Evolutionary conservation across 495 filamentous ascomycete genomes (phyloP).

Genomic region (Penicillium pulvis): DNA sequence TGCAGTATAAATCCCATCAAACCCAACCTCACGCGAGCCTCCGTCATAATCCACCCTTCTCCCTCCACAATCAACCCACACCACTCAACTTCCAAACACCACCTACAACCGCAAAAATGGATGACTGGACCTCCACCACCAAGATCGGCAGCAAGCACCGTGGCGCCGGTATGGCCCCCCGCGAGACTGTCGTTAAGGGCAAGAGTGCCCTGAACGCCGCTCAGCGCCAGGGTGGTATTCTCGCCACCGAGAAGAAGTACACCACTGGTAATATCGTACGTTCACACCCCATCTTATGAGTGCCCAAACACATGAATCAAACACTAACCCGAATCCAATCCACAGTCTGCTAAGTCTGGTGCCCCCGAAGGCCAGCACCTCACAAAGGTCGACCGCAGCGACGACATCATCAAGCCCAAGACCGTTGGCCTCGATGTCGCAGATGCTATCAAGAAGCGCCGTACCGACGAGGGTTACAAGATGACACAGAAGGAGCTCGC

Average conservation of each 20-base stretch:
- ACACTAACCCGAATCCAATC: slow-evolving; percentile 8
- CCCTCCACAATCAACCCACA: slow-evolving; percentile 10
- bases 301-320: not conserved
- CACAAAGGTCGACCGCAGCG: slow-evolving; percentile 96
- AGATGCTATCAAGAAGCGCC: slow-evolving; percentile 74
- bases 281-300: slow-evolving; percentile 19
- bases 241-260: slow-evolving; percentile 94
- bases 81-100: slow-evolving; percentile 8
- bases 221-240: slow-evolving; percentile 70
- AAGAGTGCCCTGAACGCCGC: slow-evolving; percentile 89
- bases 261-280: slow-evolving; percentile 74
- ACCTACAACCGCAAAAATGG: slow-evolving; percentile 35
- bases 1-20: slow-evolving; percentile 42
- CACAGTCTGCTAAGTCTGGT: slow-evolving; percentile 56
- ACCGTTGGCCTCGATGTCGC: slow-evolving; percentile 81
- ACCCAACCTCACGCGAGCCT: slow-evolving; percentile 35
- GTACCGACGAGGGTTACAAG: slow-evolving; percentile 72
- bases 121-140: slow-evolving; percentile 85
- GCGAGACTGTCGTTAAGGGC: slow-evolving; percentile 86
- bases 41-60: slow-evolving; percentile 15
- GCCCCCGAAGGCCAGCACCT: slow-evolving; percentile 87
- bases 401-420: slow-evolving; percentile 96
- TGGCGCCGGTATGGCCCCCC: slow-evolving; percentile 55
- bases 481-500: slow-evolving; percentile 98
- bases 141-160: slow-evolving; percentile 88